Evolutionary conservation across 345 rosid species (phyloP).

Genomic region (Iberis pinnata): DNA sequence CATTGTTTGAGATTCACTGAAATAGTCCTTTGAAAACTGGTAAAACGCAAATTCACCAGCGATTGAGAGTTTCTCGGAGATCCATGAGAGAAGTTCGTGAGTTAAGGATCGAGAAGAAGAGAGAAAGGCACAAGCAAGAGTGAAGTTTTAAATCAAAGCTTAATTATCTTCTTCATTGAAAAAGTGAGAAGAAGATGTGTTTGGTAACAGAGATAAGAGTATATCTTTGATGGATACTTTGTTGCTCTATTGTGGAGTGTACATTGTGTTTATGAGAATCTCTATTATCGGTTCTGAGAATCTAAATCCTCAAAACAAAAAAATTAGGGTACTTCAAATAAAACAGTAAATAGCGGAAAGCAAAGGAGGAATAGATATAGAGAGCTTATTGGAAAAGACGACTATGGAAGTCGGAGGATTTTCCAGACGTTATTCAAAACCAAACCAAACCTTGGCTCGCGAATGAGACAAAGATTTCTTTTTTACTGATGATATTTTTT

Average conservation of each 20-base stretch:
- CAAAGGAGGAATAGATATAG: neutral
- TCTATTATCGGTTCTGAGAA: constrained; percentile 35
- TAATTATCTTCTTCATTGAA: constrained; percentile 21
- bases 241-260: constrained; percentile 40
- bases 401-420: constrained; percentile 32
- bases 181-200: constrained; percentile 10
- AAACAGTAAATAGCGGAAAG: too few relatives aligned
- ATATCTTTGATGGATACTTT: constrained; percentile 40
- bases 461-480: too few relatives aligned
- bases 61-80: constrained; percentile 37
- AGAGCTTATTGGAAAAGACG: constrained; percentile 42
- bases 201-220: constrained; percentile 47
- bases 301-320: constrained; percentile 35
- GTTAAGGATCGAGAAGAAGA: constrained; percentile 43
- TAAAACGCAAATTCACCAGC: constrained; percentile 35
- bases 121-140: constrained; percentile 61
- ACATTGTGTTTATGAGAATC: constrained; percentile 35
- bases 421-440: too few relatives aligned
- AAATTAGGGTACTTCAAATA: constrained; percentile 15
- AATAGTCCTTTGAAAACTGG: constrained; percentile 38
- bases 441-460: too few relatives aligned
- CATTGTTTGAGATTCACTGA: too few relatives aligned
- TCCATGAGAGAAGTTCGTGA: constrained; percentile 67
- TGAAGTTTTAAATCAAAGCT: constrained; percentile 39
- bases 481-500: too few relatives aligned